Conservation (phyloP, 129 eudicot species). For the Artemisia annua region DNA sequence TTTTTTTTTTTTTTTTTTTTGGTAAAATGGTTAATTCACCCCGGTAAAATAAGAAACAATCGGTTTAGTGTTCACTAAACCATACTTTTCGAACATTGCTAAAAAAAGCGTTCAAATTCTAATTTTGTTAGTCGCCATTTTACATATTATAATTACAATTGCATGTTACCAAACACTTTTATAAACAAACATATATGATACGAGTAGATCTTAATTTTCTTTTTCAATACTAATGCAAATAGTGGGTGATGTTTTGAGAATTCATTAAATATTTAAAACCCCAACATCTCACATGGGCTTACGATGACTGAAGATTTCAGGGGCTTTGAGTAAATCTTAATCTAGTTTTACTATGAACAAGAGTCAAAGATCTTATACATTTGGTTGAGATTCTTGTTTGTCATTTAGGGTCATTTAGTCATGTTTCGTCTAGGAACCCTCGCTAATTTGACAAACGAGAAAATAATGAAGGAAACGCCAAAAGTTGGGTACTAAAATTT, state of each 20-base stretch:
- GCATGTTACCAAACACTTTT: too few species aligned
- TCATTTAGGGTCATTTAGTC: conserved; percentile 27
- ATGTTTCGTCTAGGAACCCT: conserved; percentile 24
- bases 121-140: too few species aligned
- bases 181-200: not conserved
- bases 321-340: conserved; percentile 26
- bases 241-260: conserved; percentile 24
- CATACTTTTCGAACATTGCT: too few species aligned
- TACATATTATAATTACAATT: too few species aligned
- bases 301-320: conserved; percentile 12
- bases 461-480: conserved; percentile 29
- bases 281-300: conserved; percentile 42
- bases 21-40: too few species aligned
- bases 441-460: conserved; percentile 1
- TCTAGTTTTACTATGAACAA: conserved; percentile 20
- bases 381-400: conserved; percentile 39
- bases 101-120: too few species aligned
- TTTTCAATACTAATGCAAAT: conserved; percentile 8
- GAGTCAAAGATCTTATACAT: conserved; percentile 35
- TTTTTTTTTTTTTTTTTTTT: too few species aligned
- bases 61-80: too few species aligned
- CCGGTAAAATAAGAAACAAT: too few species aligned
- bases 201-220: not conserved
- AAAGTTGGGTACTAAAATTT: conserved; percentile 19
- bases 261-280: conserved; percentile 12